Evolutionary conservation across 345 rosid genomes (phyloP).

Genomic region (Cardiospermum halicacabum): DNA sequence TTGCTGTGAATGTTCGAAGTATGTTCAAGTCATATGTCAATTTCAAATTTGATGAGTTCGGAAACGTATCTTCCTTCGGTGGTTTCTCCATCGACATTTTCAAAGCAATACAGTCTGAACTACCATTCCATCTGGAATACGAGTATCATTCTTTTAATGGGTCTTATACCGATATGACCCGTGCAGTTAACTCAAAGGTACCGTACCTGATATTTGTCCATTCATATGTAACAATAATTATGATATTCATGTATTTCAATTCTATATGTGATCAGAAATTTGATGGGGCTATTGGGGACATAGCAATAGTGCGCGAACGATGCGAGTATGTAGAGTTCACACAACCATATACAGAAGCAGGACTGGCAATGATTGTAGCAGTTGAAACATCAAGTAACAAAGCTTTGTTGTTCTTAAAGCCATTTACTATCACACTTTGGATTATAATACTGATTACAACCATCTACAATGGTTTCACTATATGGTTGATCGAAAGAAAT

Average conservation of each 20-base stretch:
- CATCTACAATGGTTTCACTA: constrained; percentile 24
- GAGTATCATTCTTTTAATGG: constrained; percentile 10
- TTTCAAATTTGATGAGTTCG: background rate
- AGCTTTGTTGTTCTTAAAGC: constrained; percentile 20
- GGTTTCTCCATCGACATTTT: constrained; percentile 25
- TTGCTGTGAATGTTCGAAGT: constrained; percentile 19
- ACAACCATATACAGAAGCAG: constrained; percentile 22
- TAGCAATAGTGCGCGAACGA: constrained; percentile 14
- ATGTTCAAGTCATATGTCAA: constrained; percentile 1
- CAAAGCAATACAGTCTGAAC: background rate
- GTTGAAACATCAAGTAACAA: constrained; percentile 4
- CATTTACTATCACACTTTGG: constrained; percentile 24
- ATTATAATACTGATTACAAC: constrained; percentile 2
- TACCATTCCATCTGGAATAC: constrained; percentile 19
- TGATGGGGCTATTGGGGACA: constrained; percentile 19
- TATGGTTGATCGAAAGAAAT: constrained; percentile 23
- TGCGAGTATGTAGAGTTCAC: constrained; percentile 23
- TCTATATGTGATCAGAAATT: constrained; percentile 8
- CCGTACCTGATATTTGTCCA: too few species aligned
- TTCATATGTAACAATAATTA: too few species aligned
- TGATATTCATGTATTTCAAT: too few species aligned
- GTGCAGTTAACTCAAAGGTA: too few species aligned
- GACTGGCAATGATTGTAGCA: constrained; percentile 20
- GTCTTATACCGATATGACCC: constrained; percentile 5
- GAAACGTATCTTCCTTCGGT: background rate